These are phyloP conservation scores for Flaveria bidentis DNA, from an alignment of 129 eudicot species.

Conservation along the genomic window DNA sequence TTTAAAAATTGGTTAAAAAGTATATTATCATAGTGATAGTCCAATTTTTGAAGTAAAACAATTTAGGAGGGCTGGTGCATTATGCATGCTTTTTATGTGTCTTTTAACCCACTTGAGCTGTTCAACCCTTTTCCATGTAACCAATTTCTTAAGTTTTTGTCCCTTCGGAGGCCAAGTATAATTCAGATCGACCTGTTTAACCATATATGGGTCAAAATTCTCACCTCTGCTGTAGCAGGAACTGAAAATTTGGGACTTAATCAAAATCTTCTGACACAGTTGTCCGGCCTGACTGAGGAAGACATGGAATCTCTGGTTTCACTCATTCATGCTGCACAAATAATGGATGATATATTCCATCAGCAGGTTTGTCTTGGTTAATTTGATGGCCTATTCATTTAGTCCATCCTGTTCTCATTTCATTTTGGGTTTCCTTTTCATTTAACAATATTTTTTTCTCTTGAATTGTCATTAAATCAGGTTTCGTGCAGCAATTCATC, in stretches of 20 bases:
- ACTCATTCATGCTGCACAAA: constrained; percentile 64
- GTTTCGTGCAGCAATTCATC: constrained; percentile 84
- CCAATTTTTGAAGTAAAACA: background rate
- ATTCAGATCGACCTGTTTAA: background rate
- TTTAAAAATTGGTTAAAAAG: background rate
- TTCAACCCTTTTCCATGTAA: background rate
- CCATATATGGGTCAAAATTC: background rate
- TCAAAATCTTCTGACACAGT: constrained; percentile 45
- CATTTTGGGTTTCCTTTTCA: background rate
- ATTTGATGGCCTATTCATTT: background rate
- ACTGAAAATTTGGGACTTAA: constrained; percentile 8
- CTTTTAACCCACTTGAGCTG: background rate
- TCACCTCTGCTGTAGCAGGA: constrained; percentile 18
- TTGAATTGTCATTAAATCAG: constrained; percentile 39
- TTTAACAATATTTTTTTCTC: background rate
- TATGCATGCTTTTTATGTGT: constrained; percentile 4
- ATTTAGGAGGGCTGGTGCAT: constrained; percentile 1
- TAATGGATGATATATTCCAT: constrained; percentile 76
- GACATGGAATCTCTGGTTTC: constrained; percentile 76
- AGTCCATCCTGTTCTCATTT: background rate
- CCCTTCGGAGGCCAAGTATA: background rate
- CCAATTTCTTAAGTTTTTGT: background rate
- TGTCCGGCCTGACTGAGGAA: constrained; percentile 59
- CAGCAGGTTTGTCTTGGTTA: constrained; percentile 56
- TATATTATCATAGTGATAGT: background rate